phyloP scores from a whole-genome alignment of 495 filamentous ascomycete species.

The Acidomyces sp. region DNA sequence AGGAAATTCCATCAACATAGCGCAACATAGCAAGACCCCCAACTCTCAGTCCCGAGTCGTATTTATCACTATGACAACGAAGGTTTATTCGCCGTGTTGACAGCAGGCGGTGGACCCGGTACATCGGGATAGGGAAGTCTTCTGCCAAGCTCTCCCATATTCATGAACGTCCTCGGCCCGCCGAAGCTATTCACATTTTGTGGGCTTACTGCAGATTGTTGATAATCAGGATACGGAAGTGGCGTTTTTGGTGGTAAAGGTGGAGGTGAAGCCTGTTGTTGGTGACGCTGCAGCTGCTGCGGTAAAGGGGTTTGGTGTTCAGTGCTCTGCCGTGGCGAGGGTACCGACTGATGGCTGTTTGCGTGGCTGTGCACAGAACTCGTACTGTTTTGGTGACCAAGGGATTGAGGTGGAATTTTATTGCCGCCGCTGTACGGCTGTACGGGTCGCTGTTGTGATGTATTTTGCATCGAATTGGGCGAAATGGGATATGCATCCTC shows the following conservation, averaged over 20 bases:
- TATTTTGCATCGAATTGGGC: constrained; percentile 1
- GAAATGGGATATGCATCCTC: constrained; percentile 48
- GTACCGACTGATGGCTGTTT: no score
- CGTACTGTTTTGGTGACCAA: neutral
- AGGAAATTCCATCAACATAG: no score
- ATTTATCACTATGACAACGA: constrained; percentile 7
- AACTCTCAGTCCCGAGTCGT: no score
- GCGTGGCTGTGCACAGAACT: neutral
- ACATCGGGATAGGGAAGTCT: constrained; percentile 62
- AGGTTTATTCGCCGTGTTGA: constrained; percentile 78
- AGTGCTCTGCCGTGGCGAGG: constrained; percentile 29
- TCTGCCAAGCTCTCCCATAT: constrained; percentile 23
- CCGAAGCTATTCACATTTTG: constrained; percentile 20
- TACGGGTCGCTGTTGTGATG: constrained; percentile 4
- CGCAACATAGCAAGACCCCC: no score
- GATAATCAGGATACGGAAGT: constrained; percentile 20
- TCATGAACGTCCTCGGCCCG: constrained; percentile 24
- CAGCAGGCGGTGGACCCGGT: constrained; percentile 68
- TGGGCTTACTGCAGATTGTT: neutral
- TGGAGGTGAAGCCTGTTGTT: constrained; percentile 38
- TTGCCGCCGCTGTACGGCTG: constrained; percentile 3
- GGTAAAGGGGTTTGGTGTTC: constrained; percentile 34
- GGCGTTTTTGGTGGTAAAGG: constrained; percentile 80
- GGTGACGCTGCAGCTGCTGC: constrained; percentile 57
- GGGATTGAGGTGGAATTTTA: constrained; percentile 2